Evolutionary conservation across 78 protist species (phyloP).

Genomic region (Polysphondylium violaceum): DNA sequence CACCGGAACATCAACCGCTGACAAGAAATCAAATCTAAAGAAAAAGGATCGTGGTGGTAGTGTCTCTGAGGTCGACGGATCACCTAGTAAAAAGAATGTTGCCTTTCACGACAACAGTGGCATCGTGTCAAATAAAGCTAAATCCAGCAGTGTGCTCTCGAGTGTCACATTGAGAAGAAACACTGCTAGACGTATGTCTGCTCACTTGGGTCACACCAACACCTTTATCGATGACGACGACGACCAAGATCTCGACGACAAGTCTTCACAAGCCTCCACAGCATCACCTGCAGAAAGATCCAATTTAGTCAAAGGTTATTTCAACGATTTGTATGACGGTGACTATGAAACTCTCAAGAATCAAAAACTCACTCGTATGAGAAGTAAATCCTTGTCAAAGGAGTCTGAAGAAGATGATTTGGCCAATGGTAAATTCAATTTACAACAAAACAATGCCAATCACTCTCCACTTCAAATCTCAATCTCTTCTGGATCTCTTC

Average conservation of each 20-base stretch:
- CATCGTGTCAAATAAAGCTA: neutral
- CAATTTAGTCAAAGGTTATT: constrained; percentile 20
- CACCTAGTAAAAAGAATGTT: constrained; percentile 34
- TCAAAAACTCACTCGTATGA: constrained; percentile 35
- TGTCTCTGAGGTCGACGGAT: neutral
- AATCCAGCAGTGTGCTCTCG: constrained; percentile 3
- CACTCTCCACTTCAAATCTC: too few species aligned
- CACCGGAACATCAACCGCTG: neutral
- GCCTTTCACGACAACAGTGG: constrained; percentile 4
- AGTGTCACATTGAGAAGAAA: constrained; percentile 14
- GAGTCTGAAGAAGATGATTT: constrained; percentile 24
- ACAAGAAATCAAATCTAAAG: constrained; percentile 24
- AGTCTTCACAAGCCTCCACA: neutral
- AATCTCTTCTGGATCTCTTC: too few species aligned
- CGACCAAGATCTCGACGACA: neutral
- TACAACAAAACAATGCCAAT: too few species aligned
- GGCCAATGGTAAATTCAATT: too few species aligned
- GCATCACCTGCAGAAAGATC: too few species aligned
- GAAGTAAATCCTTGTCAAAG: constrained; percentile 43
- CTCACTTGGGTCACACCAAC: constrained; percentile 5
- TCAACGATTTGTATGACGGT: constrained; percentile 30
- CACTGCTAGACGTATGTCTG: constrained; percentile 60
- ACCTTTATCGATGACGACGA: neutral
- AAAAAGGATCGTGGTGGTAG: neutral
- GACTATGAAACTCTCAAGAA: constrained; percentile 24